Conservation (phyloP, 345 rosid genomes). For the Eucalyptus curtisii region DNA sequence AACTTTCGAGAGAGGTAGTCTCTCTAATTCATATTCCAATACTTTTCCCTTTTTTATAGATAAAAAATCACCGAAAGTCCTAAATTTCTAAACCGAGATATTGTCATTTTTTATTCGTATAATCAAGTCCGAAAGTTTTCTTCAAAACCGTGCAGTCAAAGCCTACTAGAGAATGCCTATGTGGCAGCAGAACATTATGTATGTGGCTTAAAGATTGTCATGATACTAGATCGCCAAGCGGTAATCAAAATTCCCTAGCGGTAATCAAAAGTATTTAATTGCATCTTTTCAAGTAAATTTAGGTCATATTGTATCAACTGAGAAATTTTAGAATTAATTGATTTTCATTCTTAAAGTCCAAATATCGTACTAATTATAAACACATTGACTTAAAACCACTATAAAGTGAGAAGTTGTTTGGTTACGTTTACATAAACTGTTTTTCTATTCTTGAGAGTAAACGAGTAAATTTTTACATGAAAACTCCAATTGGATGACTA, state of each 20-base stretch:
- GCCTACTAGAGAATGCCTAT: background rate
- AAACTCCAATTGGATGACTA: background rate
- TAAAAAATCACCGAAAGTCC: background rate
- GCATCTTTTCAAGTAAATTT: background rate
- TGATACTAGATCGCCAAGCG: background rate
- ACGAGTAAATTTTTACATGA: background rate
- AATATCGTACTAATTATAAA: background rate
- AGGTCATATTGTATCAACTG: background rate
- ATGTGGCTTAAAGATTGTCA: background rate
- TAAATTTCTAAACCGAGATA: background rate
- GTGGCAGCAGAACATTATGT: background rate
- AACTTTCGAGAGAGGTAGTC: background rate
- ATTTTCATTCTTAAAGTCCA: background rate
- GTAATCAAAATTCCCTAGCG: too few relatives aligned
- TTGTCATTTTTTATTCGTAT: background rate
- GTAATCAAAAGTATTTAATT: background rate
- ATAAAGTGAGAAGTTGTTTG: background rate
- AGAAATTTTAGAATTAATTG: background rate
- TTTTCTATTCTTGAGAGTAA: too few relatives aligned
- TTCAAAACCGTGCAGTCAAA: background rate
- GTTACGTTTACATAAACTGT: background rate
- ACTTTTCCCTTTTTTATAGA: background rate
- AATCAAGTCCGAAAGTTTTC: background rate
- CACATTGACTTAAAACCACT: background rate
- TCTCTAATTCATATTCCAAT: background rate